These are phyloP conservation scores for Ambrosia trifida DNA, from an alignment of 129 eudicot genomes.

Conservation along the genomic window DNA sequence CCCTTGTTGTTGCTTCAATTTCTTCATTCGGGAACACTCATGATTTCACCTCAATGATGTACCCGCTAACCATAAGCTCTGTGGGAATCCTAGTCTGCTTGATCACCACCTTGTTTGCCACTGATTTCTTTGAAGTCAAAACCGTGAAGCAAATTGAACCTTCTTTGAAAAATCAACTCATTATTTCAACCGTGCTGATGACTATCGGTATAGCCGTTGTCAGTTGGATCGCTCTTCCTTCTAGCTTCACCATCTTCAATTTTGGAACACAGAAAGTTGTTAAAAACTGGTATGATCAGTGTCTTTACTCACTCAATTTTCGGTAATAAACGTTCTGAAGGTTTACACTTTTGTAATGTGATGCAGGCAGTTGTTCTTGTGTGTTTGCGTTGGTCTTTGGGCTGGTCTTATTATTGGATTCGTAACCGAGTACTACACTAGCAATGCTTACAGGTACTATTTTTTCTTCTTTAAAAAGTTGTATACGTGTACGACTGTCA, in stretches of 20 bases:
- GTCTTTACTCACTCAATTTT: background rate
- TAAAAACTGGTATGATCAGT: slow-evolving; percentile 63
- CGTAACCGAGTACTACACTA: slow-evolving; percentile 81
- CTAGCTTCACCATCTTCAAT: slow-evolving; percentile 80
- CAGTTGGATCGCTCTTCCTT: slow-evolving; percentile 75
- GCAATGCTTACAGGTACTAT: slow-evolving; percentile 81
- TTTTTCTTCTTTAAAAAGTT: background rate
- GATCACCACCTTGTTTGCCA: slow-evolving; percentile 84
- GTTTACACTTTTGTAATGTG: slow-evolving; percentile 20
- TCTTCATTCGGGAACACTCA: slow-evolving; percentile 81
- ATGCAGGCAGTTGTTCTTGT: slow-evolving; percentile 75
- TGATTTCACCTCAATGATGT: slow-evolving; percentile 82
- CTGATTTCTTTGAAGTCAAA: slow-evolving; percentile 89
- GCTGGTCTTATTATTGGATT: slow-evolving; percentile 87
- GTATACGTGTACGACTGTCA: background rate
- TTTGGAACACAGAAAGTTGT: slow-evolving; percentile 79
- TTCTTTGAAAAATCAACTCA: slow-evolving; percentile 74
- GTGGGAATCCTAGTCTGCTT: slow-evolving; percentile 74
- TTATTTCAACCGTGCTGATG: slow-evolving; percentile 79
- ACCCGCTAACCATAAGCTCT: slow-evolving; percentile 72
- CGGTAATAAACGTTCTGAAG: background rate
- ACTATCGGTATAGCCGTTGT: slow-evolving; percentile 72
- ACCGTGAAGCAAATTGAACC: slow-evolving; percentile 81
- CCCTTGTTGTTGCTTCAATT: slow-evolving; percentile 91
- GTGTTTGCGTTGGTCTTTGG: slow-evolving; percentile 90